Evolutionary conservation across 306 rosid species (phyloP).

Genomic region (Rosa multiflora): DNA sequence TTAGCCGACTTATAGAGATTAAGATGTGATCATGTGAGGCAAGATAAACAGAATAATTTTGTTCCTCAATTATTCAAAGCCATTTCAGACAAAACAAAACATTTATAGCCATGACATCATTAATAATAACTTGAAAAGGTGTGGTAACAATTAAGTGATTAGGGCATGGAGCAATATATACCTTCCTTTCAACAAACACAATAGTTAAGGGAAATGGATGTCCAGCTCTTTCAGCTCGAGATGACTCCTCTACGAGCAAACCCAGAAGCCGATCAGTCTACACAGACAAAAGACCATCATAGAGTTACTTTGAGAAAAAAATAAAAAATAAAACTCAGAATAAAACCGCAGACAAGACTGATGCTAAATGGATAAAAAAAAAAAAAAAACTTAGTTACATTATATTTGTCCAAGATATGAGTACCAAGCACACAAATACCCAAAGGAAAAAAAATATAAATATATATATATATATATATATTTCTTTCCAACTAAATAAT

Average conservation of each 20-base stretch:
- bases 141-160: constrained; percentile 14
- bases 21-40: neutral
- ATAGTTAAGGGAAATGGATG: constrained; percentile 75
- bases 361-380: neutral
- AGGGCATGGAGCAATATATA: constrained; percentile 18
- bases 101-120: neutral
- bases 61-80: neutral
- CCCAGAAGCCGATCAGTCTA: constrained; percentile 80
- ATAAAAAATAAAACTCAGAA: neutral
- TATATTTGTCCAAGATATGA: neutral
- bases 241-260: constrained; percentile 77
- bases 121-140: constrained; percentile 12
- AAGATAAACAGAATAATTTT: neutral
- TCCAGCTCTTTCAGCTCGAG: constrained; percentile 64
- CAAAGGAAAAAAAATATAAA: neutral
- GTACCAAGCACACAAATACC: neutral
- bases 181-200: constrained; percentile 92
- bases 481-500: neutral
- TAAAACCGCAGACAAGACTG: neutral
- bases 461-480: too few species aligned
- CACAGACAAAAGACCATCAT: constrained; percentile 15
- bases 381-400: neutral
- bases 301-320: neutral
- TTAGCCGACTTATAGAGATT: neutral
- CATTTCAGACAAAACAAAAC: neutral